Base-by-base conservation (phyloP, 305 asterid species). In the Fraxinus angustifolia region DNA sequence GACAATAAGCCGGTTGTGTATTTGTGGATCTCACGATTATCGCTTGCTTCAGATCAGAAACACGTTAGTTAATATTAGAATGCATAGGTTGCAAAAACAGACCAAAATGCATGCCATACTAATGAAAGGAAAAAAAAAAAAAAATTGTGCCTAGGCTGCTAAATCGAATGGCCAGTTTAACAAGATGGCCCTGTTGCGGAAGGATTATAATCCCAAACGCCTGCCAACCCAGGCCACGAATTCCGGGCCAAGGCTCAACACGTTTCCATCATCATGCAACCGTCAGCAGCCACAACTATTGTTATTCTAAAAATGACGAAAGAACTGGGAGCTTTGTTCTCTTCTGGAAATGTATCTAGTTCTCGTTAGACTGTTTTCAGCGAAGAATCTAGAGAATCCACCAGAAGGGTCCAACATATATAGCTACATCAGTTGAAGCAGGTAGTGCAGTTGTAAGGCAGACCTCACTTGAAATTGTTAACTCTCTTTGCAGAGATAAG, bases 401-500 rank as follows among this genome's bases (percentile, higher is more conserved):
- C 67, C 35, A 70, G 60, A 38, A 23, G 35, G 56, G 78, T 26
- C n/a, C 21, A 68, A 21, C 67, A 19, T 19, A 11, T 62, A 38
- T 6, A 34, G 28, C 36, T n/a, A 36, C 40, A 42, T 48, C 23
- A 58, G 80, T 30, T 28, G 6, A n/a, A 40, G 26, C 35, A 38
- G 45, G 2, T 26, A 19, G 78, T 23, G 31, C 3, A 35, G 23
- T 8, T 30, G 73, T 19, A 26, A 4, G 3, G 65, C 23, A 17
- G 38, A 80, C 11, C 8, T 89, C 90, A 94, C 34, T 87, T 82
- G 79, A 91, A 86, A 85, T 81, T 86, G 85, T 91, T 78, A 74
- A 88, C 88, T 83, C 98, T 88, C 82, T 92, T 92, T 19, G 98
- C 93, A 8, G 99, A 97, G 42, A 85, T 38, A 19, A 95, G 93